Percentiles rank a stretch among this genome's conserved stretches.
Conservation (phyloP, 140 eudicot genomes). For the Flaveria floridana region DNA sequence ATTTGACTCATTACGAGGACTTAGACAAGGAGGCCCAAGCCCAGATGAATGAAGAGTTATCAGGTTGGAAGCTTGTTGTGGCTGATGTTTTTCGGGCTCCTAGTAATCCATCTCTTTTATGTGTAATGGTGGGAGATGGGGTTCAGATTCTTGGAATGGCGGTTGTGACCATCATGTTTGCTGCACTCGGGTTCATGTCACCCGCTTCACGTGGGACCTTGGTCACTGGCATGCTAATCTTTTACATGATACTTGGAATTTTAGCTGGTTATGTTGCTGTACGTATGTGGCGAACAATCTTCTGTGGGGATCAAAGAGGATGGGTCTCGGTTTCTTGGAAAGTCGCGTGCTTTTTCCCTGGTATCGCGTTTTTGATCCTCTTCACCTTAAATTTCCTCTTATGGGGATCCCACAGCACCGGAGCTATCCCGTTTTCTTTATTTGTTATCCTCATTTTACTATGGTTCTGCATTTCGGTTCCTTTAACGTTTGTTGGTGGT, state of each 20-base stretch:
- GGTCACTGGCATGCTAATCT: constrained; percentile 43
- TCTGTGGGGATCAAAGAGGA: constrained; percentile 32
- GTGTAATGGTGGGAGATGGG: constrained; percentile 50
- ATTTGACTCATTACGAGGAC: constrained; percentile 30
- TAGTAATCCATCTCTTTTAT: constrained; percentile 27
- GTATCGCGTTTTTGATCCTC: constrained; percentile 44
- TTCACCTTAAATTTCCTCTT: constrained; percentile 44
- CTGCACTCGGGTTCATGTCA: constrained; percentile 49
- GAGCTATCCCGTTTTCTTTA: constrained; percentile 50
- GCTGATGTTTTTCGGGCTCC: constrained; percentile 46
- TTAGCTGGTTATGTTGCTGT: constrained; percentile 47
- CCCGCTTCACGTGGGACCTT: constrained; percentile 45
- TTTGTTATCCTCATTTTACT: constrained; percentile 42
- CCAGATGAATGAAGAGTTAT: constrained; percentile 29
- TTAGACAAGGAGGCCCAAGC: constrained; percentile 4
- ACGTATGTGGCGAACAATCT: constrained; percentile 43
- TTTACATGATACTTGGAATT: constrained; percentile 43
- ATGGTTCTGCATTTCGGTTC: constrained; percentile 63
- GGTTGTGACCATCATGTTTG: constrained; percentile 41
- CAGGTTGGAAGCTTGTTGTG: constrained; percentile 46
- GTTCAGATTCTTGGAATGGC: constrained; percentile 52
- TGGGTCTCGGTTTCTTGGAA: constrained; percentile 47
- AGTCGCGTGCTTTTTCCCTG: constrained; percentile 47
- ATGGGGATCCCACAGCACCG: constrained; percentile 55
- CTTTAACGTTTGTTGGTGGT: constrained; percentile 51